A percentile compares a stretch with the other conserved stretches of the same genome.
Evolutionary conservation across 371 early-diverging fungal genomes (phyloP).

Genomic region (Haplosporangium sp.): DNA sequence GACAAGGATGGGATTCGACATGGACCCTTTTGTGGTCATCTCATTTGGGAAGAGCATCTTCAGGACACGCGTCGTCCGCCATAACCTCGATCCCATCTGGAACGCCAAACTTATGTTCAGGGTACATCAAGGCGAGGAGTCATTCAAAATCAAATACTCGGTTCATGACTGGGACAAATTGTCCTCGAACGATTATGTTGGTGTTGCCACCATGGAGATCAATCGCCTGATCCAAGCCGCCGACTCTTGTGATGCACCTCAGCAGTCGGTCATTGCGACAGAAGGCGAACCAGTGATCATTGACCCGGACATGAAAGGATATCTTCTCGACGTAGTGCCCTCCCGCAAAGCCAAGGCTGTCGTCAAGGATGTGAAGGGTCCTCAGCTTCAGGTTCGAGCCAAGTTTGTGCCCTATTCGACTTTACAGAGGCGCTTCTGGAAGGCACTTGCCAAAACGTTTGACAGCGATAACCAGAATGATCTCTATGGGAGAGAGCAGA

Average conservation of each 20-base stretch:
- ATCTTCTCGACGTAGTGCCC: constrained; percentile 17
- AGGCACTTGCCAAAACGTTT: constrained; percentile 69
- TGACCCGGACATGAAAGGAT: constrained; percentile 14
- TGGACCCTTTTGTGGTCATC: constrained; percentile 86
- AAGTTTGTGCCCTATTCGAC: constrained; percentile 70
- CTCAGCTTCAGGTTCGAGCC: constrained; percentile 61
- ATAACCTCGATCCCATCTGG: constrained; percentile 74
- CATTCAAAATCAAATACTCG: constrained; percentile 71
- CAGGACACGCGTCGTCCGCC: constrained; percentile 69
- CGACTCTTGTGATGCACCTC: not conserved
- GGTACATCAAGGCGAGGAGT: constrained; percentile 61
- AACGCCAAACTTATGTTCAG: constrained; percentile 73
- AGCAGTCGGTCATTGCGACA: constrained; percentile 12
- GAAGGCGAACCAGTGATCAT: constrained; percentile 59
- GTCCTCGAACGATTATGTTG: constrained; percentile 74
- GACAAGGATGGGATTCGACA: constrained; percentile 74
- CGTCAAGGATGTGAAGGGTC: constrained; percentile 16
- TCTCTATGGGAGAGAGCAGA: constrained; percentile 62
- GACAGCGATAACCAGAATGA: constrained; percentile 52
- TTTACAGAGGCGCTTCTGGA: constrained; percentile 79
- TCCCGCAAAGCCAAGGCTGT: constrained; percentile 1
- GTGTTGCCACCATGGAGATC: constrained; percentile 58
- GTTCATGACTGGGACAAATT: constrained; percentile 83
- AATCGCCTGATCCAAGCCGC: constrained; percentile 21
- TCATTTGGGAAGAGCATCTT: constrained; percentile 75